Percentiles rank a stretch among this genome's conserved stretches.
phyloP scores from a whole-genome alignment of 257 asterid genomes.

The Misopates orontium region DNA sequence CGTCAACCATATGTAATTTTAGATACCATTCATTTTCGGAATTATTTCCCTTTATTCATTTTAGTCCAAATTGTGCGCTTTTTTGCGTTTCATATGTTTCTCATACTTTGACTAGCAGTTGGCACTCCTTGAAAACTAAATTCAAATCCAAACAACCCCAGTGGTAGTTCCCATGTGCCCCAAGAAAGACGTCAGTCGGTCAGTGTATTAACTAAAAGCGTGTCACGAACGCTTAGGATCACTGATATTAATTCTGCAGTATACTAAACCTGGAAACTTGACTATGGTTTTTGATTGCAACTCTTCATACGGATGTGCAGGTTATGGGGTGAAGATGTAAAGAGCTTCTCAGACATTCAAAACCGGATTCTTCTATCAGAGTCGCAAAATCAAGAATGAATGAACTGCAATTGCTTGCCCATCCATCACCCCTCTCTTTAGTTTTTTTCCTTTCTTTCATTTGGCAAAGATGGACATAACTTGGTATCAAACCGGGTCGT shows the following conservation, averaged over 20 bases:
- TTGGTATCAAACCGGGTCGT: neutral
- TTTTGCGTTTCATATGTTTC: too few relatives aligned
- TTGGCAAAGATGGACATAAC: neutral
- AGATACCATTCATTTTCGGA: too few relatives aligned
- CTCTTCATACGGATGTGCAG: conserved; percentile 39
- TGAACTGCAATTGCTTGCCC: neutral
- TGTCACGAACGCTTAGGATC: neutral
- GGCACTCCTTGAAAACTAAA: too few relatives aligned
- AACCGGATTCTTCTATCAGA: conserved; percentile 41
- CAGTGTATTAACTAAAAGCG: neutral
- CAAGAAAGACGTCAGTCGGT: neutral
- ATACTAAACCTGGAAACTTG: neutral
- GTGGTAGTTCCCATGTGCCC: too few relatives aligned
- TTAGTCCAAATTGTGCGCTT: too few relatives aligned
- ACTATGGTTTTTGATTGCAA: neutral
- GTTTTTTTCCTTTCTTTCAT: neutral
- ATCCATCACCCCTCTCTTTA: neutral
- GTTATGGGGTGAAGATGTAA: conserved; percentile 91
- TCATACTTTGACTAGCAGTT: too few relatives aligned
- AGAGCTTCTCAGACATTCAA: conserved; percentile 66
- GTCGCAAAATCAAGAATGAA: conserved; percentile 20
- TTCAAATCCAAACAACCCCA: too few relatives aligned
- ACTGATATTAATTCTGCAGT: neutral
- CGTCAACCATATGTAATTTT: too few relatives aligned
- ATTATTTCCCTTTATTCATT: too few relatives aligned